Percentiles rank a stretch among this genome's conserved stretches.
phyloP scores from a whole-genome alignment of 768 basidiomycete genomes.

The Kwoniella botswanensis region DNA sequence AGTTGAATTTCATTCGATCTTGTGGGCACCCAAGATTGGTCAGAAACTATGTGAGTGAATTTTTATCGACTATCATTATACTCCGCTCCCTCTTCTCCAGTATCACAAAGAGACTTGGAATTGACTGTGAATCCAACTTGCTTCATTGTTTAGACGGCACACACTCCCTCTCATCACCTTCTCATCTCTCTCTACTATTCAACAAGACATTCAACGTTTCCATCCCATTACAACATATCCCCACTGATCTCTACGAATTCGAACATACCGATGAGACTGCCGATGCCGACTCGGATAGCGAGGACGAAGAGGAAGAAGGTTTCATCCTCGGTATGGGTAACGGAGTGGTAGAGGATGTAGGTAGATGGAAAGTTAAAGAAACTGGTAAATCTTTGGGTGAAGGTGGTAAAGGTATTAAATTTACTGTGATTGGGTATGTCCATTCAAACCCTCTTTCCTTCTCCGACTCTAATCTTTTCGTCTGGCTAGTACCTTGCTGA shows the following conservation, averaged over 20 bases:
- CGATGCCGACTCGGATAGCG: conserved; percentile 44
- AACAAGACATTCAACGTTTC: conserved; percentile 94
- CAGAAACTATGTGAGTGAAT: conserved; percentile 72
- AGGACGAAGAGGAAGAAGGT: conserved; percentile 32
- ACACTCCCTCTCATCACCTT: conserved; percentile 85
- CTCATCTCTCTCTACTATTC: conserved; percentile 86
- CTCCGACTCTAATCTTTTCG: too few species aligned
- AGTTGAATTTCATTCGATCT: conserved; percentile 77
- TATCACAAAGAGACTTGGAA: too few species aligned
- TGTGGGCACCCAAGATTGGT: conserved; percentile 86
- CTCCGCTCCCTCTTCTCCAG: too few species aligned
- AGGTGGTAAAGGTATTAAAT: conserved; percentile 70
- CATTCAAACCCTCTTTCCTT: background rate
- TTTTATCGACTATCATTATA: too few species aligned
- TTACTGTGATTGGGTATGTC: conserved; percentile 85
- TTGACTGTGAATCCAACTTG: background rate
- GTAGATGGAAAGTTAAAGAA: conserved; percentile 77
- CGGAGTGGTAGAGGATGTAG: conserved; percentile 63
- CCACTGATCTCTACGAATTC: conserved; percentile 77
- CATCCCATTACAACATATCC: conserved; percentile 90
- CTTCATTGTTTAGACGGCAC: conserved; percentile 69
- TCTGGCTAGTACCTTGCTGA: too few species aligned
- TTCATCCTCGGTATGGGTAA: conserved; percentile 15
- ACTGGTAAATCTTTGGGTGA: conserved; percentile 76
- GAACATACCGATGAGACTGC: conserved; percentile 67